Base-by-base conservation (phyloP, 2,329 filamentous ascomycete species). In the Alternaria alternata region DNA sequence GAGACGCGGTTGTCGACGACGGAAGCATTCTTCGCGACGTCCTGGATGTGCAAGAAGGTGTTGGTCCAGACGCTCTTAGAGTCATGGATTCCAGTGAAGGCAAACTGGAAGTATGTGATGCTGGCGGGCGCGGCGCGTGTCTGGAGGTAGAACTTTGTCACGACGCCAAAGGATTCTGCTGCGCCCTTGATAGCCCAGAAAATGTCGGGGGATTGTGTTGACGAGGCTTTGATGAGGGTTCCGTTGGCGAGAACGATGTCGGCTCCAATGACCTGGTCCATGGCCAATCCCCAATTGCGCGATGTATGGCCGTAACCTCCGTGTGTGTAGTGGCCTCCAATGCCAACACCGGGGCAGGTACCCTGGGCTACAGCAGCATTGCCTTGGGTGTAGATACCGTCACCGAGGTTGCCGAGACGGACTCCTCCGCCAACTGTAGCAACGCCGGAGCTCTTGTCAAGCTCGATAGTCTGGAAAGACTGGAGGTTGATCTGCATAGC, bases 351-450 rank as follows among this genome's bases (percentile, higher is more conserved):
- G 4, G 84, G 83, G 62, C 84, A 86, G 1, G 83, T 84, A n/a
- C 84, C 84, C 49, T 86, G 84, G 26, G 81, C 76, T 4, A 86
- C 74, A 2, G 81, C 83, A 53, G 72, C 72, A 53, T 74, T 69
- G 46, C 73, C 75, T 55, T 78, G 71, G 12, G 72, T 74, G 53
- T 62, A 77, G 43, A 79, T 69, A 30, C 66, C 72, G 51, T 75
- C 70, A 12, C 74, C 77, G 8, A 79, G 64, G 47, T 78, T 78
- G 71, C 81, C 65, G 60, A 87, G 74, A 9, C 84, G 76, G 1
- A 84, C 80, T 18, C 85, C 85, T 12, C 81, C 81, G 54, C 85
- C 80, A 14, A 84, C 78, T 22, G 74, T 79, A 0, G 80, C 83
- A 43, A 82, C 75, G 3, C 76, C 74, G 4, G 79, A 81, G 20